Evolutionary conservation across 2,329 filamentous ascomycete species (phyloP).

Genomic region (Arthrobotrys sphaeroides): DNA sequence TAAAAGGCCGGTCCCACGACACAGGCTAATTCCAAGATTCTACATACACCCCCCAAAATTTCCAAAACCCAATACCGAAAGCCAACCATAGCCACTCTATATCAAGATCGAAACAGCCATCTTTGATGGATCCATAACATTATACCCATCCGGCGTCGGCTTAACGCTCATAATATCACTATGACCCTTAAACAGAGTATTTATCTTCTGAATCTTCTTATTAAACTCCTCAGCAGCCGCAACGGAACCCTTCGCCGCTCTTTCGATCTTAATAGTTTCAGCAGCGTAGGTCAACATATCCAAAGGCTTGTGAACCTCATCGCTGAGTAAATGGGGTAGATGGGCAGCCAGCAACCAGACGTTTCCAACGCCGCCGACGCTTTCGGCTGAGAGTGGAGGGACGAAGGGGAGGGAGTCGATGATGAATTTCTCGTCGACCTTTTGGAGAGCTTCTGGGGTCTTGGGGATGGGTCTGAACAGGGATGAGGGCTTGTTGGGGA

Average conservation of each 20-base stretch:
- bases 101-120: conserved; percentile 62
- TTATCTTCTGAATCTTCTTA: no score
- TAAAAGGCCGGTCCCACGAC: no score
- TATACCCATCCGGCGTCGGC: conserved; percentile 56
- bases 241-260: no score
- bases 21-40: no score
- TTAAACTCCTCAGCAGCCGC: background rate
- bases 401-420: conserved; percentile 63
- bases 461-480: conserved; percentile 61
- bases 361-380: conserved; percentile 54
- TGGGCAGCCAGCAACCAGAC: conserved; percentile 65
- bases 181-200: background rate
- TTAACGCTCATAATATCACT: background rate
- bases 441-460: conserved; percentile 59
- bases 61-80: no score
- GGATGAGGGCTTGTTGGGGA: conserved; percentile 63
- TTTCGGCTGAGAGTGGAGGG: conserved; percentile 31
- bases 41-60: no score
- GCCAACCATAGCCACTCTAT: conserved; percentile 4
- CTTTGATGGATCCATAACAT: conserved; percentile 61
- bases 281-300: conserved; percentile 62
- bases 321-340: conserved; percentile 64
- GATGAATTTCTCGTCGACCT: conserved; percentile 59
- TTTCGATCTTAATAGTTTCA: background rate
- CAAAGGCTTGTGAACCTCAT: conserved; percentile 62